A percentile compares a stretch with the other conserved stretches of the same genome.
Evolutionary conservation across 1,139 yeast species (phyloP).

Genomic region (Blastobotrys serpentis): DNA sequence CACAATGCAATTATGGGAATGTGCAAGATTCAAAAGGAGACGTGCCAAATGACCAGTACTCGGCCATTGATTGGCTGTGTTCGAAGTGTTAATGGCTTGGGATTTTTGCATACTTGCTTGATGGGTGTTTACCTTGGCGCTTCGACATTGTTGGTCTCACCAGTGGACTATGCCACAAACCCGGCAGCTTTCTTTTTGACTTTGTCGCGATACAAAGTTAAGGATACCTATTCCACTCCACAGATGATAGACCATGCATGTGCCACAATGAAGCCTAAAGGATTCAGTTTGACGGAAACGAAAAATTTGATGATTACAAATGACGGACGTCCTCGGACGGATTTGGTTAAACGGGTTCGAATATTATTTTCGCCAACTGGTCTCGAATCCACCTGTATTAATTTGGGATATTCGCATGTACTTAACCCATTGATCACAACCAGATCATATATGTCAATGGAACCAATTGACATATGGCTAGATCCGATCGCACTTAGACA

Average conservation of each 20-base stretch:
- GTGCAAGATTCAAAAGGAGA: constrained; percentile 88
- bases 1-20: constrained; percentile 69
- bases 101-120: constrained; percentile 78
- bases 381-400: constrained; percentile 67
- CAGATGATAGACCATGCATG: constrained; percentile 82
- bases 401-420: constrained; percentile 73
- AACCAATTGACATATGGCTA: constrained; percentile 81
- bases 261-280: constrained; percentile 60
- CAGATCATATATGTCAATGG: constrained; percentile 83
- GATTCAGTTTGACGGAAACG: constrained; percentile 58
- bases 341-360: constrained; percentile 57
- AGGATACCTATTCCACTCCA: constrained; percentile 82
- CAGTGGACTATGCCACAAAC: constrained; percentile 72
- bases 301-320: constrained; percentile 84
- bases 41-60: constrained; percentile 75
- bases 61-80: constrained; percentile 83
- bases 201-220: constrained; percentile 73
- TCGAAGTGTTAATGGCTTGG: constrained; percentile 79
- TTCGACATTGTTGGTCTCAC: constrained; percentile 76
- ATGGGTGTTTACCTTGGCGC: constrained; percentile 87
- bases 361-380: constrained; percentile 64
- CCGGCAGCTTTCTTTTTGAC: constrained; percentile 74
- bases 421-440: constrained; percentile 84
- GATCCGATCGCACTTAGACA: constrained; percentile 88
- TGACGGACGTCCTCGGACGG: constrained; percentile 70